Base-by-base conservation (phyloP, 345 rosid genomes). In the Odontarrhena argentea region DNA sequence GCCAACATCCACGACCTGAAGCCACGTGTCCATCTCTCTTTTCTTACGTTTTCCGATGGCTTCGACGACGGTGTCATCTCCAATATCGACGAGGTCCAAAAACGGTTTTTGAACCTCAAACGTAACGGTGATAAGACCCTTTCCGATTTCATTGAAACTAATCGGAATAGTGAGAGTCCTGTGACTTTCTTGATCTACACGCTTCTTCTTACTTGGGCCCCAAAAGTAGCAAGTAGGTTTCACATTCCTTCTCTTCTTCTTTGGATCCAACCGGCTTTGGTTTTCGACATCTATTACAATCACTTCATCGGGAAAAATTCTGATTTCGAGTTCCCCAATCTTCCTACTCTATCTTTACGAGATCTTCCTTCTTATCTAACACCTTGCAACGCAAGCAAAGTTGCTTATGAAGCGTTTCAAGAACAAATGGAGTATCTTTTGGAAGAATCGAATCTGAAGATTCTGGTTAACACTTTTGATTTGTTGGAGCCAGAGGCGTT, bases 191-290 rank as follows among this genome's bases (percentile, higher is more conserved):
- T 71, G 64, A 56, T 71, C 53, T 40, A 50, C 61, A 40, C 84
- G 69, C 6, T 82, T 1, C 77, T 87, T 36, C 68, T 77, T 2
- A 82, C 68, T 0, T 89, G 87, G 85, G 87, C 71, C 0, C 78
- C 75, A 0, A 75, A 70, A 41, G 82, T 77, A 42, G 91, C 91
- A 9, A 68, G 76, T 47, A 69, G 56, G 0, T 42, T 56, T 24
- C 62, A 69, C n/a, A 11, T 85, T 6, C 89, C 89, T 0, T 47
- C 73, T 0, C 61, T 71, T 0, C 69, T 80, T 1, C 80, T 85
- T 1, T 89, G 96, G 91, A 76, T 74, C 22, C 93, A 89, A 42
- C 82, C 93, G 0, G 87, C 96, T 3, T 72, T 80, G 0, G 86
- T 80, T 8, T 70, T 87, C 6, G 77, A 69, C 56, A 46, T 85